Percentiles rank a stretch among this genome's conserved stretches.
phyloP scores from a whole-genome alignment of 1,284 basidiomycete genomes.

The Pseudozyma sp. region DNA sequence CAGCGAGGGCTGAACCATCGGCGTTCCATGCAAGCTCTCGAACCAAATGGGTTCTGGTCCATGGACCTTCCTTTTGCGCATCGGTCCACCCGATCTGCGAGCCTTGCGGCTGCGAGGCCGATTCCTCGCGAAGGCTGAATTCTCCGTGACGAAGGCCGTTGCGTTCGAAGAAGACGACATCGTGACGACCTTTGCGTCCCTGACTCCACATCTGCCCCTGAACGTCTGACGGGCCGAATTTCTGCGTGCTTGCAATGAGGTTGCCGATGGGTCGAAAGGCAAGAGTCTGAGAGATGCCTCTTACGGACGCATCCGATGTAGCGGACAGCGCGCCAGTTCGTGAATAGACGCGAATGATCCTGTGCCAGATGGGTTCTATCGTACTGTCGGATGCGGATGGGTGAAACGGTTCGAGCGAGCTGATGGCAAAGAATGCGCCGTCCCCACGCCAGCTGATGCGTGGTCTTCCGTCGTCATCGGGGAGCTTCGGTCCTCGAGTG shows the following conservation, averaged over 20 bases:
- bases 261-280: constrained; percentile 89
- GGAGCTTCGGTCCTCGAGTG: constrained; percentile 68
- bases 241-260: constrained; percentile 83
- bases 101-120: constrained; percentile 64
- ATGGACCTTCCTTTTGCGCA: constrained; percentile 23
- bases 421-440: constrained; percentile 87
- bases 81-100: constrained; percentile 44
- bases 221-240: constrained; percentile 78
- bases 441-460: constrained; percentile 94
- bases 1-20: constrained; percentile 84
- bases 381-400: constrained; percentile 5
- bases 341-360: constrained; percentile 75
- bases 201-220: constrained; percentile 66
- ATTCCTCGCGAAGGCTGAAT: constrained; percentile 77
- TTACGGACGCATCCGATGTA: constrained; percentile 81
- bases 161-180: constrained; percentile 93
- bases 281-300: constrained; percentile 83
- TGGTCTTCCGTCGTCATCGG: constrained; percentile 78
- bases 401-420: constrained; percentile 73
- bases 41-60: constrained; percentile 72
- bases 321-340: constrained; percentile 82
- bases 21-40: constrained; percentile 86
- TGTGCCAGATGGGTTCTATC: constrained; percentile 72
- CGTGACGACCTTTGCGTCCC: constrained; percentile 74
- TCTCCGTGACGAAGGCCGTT: constrained; percentile 94